Evolutionary conservation across 495 filamentous ascomycete genomes (phyloP).

Genomic region (Pseudotulostoma volvatum): DNA sequence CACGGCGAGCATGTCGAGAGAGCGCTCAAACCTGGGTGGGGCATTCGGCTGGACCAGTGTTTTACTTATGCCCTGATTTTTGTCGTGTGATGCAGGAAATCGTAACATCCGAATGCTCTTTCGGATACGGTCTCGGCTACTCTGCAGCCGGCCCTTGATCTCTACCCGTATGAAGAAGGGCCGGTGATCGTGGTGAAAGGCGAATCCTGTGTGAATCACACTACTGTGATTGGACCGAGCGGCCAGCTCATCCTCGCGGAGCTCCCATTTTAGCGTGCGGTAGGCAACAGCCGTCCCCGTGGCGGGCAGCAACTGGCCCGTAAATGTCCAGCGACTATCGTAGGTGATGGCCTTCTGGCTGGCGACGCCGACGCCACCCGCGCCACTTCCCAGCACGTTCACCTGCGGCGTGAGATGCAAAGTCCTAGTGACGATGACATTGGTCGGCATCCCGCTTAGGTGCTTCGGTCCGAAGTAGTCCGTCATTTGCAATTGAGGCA

Average conservation of each 20-base stretch:
- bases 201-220: slow-evolving; percentile 18
- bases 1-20: slow-evolving; percentile 5
- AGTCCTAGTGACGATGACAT: slow-evolving; percentile 1
- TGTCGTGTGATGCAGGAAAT: slow-evolving; percentile 3
- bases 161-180: slow-evolving; percentile 18
- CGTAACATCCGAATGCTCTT: background rate
- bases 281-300: slow-evolving; percentile 1
- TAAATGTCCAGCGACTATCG: slow-evolving; percentile 3
- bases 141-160: slow-evolving; percentile 10
- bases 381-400: slow-evolving; percentile 1
- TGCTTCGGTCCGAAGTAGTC: slow-evolving; percentile 2
- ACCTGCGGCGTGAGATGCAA: slow-evolving; percentile 3
- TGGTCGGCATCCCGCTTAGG: slow-evolving; percentile 3
- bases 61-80: slow-evolving; percentile 4
- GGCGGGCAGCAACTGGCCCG: slow-evolving; percentile 1
- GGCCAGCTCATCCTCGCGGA: slow-evolving; percentile 14
- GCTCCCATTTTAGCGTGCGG: slow-evolving; percentile 16
- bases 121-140: slow-evolving; percentile 1
- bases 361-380: slow-evolving; percentile 2
- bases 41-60: slow-evolving; percentile 5
- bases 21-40: slow-evolving; percentile 1
- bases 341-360: slow-evolving; percentile 2
- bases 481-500: too few relatives aligned
- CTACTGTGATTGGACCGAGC: slow-evolving; percentile 13
- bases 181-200: slow-evolving; percentile 16